Evolutionary conservation across 257 asterid species (phyloP), one percentile per base, ranked within the genome.

Genomic region (Orobanche coerulescens): DNA sequence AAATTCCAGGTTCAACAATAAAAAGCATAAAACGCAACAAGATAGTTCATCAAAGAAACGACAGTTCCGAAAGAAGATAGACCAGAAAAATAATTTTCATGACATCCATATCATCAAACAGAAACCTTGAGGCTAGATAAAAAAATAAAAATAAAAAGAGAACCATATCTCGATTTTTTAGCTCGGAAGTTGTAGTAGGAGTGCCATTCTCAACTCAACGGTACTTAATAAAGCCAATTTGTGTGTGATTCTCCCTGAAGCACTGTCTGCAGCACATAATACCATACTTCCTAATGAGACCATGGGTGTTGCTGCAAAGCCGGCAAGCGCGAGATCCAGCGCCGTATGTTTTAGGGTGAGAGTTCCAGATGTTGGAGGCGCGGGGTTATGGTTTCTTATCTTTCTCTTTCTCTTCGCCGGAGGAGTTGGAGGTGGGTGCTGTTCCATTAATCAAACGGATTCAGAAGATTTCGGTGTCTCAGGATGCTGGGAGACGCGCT

Each of bases 271-370:
- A 78, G 74, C 80, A 75, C 80, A 78, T 78, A 72, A 75, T 52
- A 11, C 80, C 84, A 6, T 75, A 78, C 72, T 78, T n/a, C n/a
- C n/a, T n/a, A n/a, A n/a, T n/a, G n/a, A n/a, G n/a, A n/a, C n/a
- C n/a, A n/a, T n/a, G n/a, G 75, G 80, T 72, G 39, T 78, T 78
- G n/a, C 83, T 80, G 24, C 84, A 78, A 4, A 78, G 80, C 22
- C 84, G 78, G 52, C 88, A 81, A 18, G 88, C 72, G 63, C 88
- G 87, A 22, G 87, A 81, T 6, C 87, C 87, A 63, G 87, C 82
- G n/a, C 87, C 87, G 34, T 81, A 81, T 61, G 48, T 78, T 57
- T 81, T 81, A 9, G 87, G 87, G 76, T 81, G 87, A 52, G 84
- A 71, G 44, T 77, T 80, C 88, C 88, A 81, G 59, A 81, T 37